Conservation (phyloP, 257 asterid species). For the Przewalskia tangutica region DNA sequence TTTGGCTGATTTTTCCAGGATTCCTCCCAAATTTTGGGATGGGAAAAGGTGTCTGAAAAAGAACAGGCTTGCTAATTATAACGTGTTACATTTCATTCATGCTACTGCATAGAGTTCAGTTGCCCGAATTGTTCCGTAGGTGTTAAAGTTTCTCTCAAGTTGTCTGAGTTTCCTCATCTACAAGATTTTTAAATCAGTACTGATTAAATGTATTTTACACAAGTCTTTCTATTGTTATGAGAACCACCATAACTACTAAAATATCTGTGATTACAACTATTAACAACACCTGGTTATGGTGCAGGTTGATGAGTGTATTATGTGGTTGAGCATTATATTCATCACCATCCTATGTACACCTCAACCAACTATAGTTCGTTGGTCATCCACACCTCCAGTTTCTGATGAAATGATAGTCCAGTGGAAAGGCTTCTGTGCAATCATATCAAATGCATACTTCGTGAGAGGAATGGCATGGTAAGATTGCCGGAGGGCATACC, state of each 20-base stretch:
- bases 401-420: conserved; percentile 50
- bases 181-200: neutral
- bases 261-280: neutral
- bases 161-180: neutral
- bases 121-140: neutral
- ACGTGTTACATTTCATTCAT: neutral
- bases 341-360: conserved; percentile 93
- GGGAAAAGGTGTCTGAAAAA: neutral
- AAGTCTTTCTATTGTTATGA: neutral
- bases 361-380: conserved; percentile 87
- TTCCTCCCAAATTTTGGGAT: neutral
- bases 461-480: conserved; percentile 99
- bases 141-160: neutral
- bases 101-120: neutral
- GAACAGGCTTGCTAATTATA: neutral
- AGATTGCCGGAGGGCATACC: conserved; percentile 10
- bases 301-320: conserved; percentile 85
- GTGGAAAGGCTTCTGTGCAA: conserved; percentile 96
- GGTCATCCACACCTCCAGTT: conserved; percentile 87
- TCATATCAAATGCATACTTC: conserved; percentile 88
- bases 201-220: neutral
- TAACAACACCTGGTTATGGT: neutral
- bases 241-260: neutral
- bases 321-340: conserved; percentile 82
- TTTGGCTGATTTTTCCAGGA: neutral